Evolutionary conservation across 768 basidiomycete genomes (phyloP).

Genomic region (Boletus eberwhitei): DNA sequence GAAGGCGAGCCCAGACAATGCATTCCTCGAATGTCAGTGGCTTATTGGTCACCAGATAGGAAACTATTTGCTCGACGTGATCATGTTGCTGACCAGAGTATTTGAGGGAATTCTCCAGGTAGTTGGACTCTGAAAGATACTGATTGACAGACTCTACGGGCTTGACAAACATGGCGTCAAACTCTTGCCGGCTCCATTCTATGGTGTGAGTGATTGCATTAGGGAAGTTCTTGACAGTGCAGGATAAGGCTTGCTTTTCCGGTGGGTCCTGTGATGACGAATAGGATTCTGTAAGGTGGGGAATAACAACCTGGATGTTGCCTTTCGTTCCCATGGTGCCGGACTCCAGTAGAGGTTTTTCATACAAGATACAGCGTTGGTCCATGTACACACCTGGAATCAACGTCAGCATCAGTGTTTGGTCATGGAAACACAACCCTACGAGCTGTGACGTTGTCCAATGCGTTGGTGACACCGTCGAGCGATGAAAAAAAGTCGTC

Average conservation of each 20-base stretch:
- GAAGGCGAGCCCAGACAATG: slow-evolving; percentile 92
- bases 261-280: slow-evolving; percentile 98
- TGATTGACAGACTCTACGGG: slow-evolving; percentile 92
- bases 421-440: slow-evolving; percentile 29
- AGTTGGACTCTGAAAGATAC: slow-evolving; percentile 96
- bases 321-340: slow-evolving; percentile 98
- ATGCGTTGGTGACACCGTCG: slow-evolving; percentile 94
- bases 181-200: slow-evolving; percentile 95
- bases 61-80: slow-evolving; percentile 83
- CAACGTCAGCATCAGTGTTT: not conserved
- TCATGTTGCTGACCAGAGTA: slow-evolving; percentile 90
- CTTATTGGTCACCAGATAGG: slow-evolving; percentile 87
- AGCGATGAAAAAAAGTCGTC: slow-evolving; percentile 84
- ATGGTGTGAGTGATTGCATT: slow-evolving; percentile 98
- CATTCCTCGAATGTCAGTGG: slow-evolving; percentile 97
- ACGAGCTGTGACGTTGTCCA: slow-evolving; percentile 97
- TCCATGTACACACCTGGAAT: slow-evolving; percentile 94
- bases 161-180: slow-evolving; percentile 91
- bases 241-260: slow-evolving; percentile 94
- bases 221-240: slow-evolving; percentile 99
- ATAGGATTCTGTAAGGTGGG: slow-evolving; percentile 94
- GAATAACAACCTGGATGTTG: slow-evolving; percentile 93
- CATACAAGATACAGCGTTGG: slow-evolving; percentile 93
- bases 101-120: slow-evolving; percentile 85
- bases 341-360: slow-evolving; percentile 93